Base-by-base conservation (phyloP, 768 basidiomycete genomes). In the Leccinellum rugosiceps region DNA sequence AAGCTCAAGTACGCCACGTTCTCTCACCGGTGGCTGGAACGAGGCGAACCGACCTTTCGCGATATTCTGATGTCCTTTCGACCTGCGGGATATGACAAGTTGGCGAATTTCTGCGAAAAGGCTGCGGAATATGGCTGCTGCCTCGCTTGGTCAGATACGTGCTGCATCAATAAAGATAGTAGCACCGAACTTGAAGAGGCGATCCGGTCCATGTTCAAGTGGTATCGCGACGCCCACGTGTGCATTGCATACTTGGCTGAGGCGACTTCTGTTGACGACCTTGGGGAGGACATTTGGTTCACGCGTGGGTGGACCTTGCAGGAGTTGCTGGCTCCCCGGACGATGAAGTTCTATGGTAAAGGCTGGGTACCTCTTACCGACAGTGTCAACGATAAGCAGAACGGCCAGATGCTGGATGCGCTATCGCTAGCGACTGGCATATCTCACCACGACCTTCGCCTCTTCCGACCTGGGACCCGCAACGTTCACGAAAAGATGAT, bases 91-190 rank as follows among this genome's bases (percentile, higher is more conserved):
- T 72, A 70, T 10, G 31, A 26, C 52, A 70, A 70, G 21, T 64
- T 70, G 15, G 58, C 43, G 21, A 57, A 58, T 6, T 72, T 70
- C 23, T 71, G 69, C 53, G 44, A 35, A 2, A 72, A 63, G 34
- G 69, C 71, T 21, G 61, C 55, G 0, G 69, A 65, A 35, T 72
- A 71, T 32, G 69, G 38, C 0, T 72, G 72, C 25, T 21, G 28
- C 13, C 60, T 71, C 3, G 73, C 68, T 31, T 75, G 72, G 72
- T 70, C 68, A n/a, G 73, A 74, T 32, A 74, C 73, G 15, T 72
- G 67, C 11, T 73, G 72, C 26, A 73, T 73, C 46, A 69, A 73
- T 50, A 74, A 73, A 7, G 64, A 71, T 8, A 73, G 72, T 51
- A 73, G 73, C 45, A 63, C 73, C 1, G 72, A 73, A 38, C 72